Conservation (phyloP, 2,329 filamentous ascomycete genomes). For the Monilinia fructigena region DNA sequence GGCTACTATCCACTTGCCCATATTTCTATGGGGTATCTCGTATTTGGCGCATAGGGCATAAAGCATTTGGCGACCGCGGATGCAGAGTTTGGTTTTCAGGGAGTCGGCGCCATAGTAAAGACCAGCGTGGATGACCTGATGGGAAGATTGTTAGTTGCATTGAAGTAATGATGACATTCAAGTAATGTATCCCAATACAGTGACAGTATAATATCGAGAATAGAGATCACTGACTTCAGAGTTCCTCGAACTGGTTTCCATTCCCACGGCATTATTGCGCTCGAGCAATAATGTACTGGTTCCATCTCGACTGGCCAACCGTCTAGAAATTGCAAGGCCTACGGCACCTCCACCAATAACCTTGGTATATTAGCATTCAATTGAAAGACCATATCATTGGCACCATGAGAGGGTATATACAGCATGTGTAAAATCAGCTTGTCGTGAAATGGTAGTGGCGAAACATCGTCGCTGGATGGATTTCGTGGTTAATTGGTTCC, state of each 20-base stretch:
- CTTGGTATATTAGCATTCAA: constrained; percentile 26
- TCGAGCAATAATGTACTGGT: constrained; percentile 67
- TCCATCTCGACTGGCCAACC: constrained; percentile 58
- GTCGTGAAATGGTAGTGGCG: constrained; percentile 30
- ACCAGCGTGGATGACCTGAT: constrained; percentile 87
- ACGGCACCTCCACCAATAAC: constrained; percentile 65
- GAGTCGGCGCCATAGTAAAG: constrained; percentile 65
- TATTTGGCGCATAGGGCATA: constrained; percentile 73
- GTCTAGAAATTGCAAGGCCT: constrained; percentile 64
- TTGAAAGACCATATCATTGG: constrained; percentile 5
- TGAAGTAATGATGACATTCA: background rate
- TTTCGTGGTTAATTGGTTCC: constrained; percentile 26
- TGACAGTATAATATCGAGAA: background rate
- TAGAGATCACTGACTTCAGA: constrained; percentile 51
- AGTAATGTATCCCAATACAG: background rate
- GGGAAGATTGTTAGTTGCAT: background rate
- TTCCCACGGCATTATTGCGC: constrained; percentile 61
- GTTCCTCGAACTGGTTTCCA: constrained; percentile 69
- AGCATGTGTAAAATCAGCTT: constrained; percentile 41
- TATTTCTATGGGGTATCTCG: constrained; percentile 68
- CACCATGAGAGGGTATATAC: constrained; percentile 28
- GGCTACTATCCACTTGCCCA: constrained; percentile 93
- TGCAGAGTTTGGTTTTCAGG: constrained; percentile 81
- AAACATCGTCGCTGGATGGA: constrained; percentile 29
- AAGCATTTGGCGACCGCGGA: constrained; percentile 71